These are phyloP conservation scores for Metarhizium humberi DNA, from an alignment of 2,329 filamentous ascomycete genomes.

Conservation along the genomic window DNA sequence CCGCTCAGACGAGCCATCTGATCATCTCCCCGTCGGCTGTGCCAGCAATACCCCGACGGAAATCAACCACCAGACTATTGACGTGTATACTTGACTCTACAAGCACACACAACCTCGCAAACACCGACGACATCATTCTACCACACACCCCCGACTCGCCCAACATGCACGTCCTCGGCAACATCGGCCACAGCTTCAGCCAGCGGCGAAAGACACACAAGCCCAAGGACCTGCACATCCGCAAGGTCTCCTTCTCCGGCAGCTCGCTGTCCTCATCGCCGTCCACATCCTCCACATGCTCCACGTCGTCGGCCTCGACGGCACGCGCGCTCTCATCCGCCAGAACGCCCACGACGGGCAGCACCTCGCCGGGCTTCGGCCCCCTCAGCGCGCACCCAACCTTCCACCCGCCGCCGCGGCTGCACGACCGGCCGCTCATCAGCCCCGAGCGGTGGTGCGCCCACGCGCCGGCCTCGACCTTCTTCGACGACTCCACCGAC, in stretches of 20 bases:
- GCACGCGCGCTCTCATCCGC: slow-evolving; percentile 14
- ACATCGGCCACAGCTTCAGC: slow-evolving; percentile 22
- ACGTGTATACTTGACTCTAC: too few species aligned
- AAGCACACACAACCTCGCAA: too few species aligned
- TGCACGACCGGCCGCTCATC: slow-evolving; percentile 27
- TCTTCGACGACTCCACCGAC: slow-evolving; percentile 17
- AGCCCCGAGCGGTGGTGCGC: slow-evolving; percentile 9
- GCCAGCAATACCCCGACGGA: too few species aligned
- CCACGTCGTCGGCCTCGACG: slow-evolving; percentile 15
- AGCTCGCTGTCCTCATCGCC: slow-evolving; percentile 28
- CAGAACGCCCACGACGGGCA: slow-evolving; percentile 11
- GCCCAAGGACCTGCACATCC: slow-evolving; percentile 28
- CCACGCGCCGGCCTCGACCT: slow-evolving; percentile 16
- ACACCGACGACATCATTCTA: not conserved
- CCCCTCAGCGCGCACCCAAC: slow-evolving; percentile 25
- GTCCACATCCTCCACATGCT: slow-evolving; percentile 22
- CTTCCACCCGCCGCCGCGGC: slow-evolving; percentile 25
- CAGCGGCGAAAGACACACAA: slow-evolving; percentile 25
- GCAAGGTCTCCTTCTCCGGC: slow-evolving; percentile 32
- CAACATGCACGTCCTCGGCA: slow-evolving; percentile 25
- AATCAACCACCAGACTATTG: too few species aligned
- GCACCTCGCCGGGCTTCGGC: slow-evolving; percentile 19
- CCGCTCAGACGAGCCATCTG: too few species aligned
- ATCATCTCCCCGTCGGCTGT: too few species aligned
- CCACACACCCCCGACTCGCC: slow-evolving; percentile 1